Evolutionary conservation across 164 flowering plant species (phyloP).

Genomic region (Berberis vulgaris): DNA sequence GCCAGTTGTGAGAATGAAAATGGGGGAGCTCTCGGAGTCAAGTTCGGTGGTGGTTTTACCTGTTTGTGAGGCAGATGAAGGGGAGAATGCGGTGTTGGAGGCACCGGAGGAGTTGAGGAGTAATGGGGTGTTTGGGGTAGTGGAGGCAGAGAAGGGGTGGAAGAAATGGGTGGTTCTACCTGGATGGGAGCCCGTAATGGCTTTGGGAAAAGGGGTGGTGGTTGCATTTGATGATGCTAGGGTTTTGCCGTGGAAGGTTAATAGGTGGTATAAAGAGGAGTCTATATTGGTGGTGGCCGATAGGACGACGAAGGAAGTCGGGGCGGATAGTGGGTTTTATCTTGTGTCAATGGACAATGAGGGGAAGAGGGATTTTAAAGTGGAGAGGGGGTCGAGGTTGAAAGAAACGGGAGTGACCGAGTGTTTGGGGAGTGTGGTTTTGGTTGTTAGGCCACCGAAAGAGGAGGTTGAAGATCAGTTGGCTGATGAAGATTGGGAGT

Average conservation of each 20-base stretch:
- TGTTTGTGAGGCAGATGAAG: conserved; percentile 43
- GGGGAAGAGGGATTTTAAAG: conserved; percentile 32
- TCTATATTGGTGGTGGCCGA: conserved; percentile 65
- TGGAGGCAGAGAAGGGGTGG: conserved; percentile 78
- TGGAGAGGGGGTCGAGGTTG: conserved; percentile 56
- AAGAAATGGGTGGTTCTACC: conserved; percentile 75
- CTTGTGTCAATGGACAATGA: conserved; percentile 24
- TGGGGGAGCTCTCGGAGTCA: conserved; percentile 77
- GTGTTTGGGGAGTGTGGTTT: no score
- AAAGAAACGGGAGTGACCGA: conserved; percentile 42
- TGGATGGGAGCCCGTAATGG: conserved; percentile 57
- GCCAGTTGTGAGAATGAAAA: conserved; percentile 70
- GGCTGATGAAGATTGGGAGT: no score
- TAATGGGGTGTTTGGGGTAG: conserved; percentile 65
- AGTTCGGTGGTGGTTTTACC: conserved; percentile 50
- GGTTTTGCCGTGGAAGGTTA: conserved; percentile 76
- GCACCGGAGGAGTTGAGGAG: conserved; percentile 48
- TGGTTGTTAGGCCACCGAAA: no score
- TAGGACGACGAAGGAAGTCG: conserved; percentile 49
- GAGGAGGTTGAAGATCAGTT: no score
- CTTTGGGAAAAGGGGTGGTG: conserved; percentile 45
- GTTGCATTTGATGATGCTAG: conserved; percentile 56
- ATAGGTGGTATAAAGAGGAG: conserved; percentile 65
- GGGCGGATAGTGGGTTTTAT: conserved; percentile 50
- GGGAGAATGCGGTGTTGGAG: conserved; percentile 28